Evolutionary conservation across 139 green algal genomes (phyloP).

Genomic region (Bryopsis sp.): DNA sequence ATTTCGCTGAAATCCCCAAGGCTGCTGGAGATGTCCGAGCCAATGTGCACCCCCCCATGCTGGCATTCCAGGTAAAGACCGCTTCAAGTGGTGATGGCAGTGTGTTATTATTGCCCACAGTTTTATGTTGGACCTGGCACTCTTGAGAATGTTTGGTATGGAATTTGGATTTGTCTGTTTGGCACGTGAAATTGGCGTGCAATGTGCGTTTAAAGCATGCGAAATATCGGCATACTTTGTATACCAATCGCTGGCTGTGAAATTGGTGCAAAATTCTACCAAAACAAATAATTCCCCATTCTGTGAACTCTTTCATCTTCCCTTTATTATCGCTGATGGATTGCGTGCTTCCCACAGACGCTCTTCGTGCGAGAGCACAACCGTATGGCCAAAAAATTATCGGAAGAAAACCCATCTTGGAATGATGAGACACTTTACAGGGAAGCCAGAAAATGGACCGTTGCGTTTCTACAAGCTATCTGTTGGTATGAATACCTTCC

Average conservation of each 20-base stretch:
- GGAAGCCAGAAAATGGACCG: constrained; percentile 29
- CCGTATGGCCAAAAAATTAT: constrained; percentile 19
- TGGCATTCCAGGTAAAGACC: constrained; percentile 15
- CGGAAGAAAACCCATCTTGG: constrained; percentile 6
- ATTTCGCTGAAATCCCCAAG: neutral
- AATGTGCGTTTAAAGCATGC: too few relatives aligned
- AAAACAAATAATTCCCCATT: too few relatives aligned
- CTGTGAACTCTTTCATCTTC: too few relatives aligned
- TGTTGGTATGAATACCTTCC: constrained; percentile 32
- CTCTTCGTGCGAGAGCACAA: constrained; percentile 34
- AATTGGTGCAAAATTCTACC: too few relatives aligned
- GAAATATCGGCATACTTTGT: too few relatives aligned
- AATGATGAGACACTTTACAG: constrained; percentile 27
- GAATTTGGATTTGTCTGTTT: too few relatives aligned
- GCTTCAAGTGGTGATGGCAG: too few relatives aligned
- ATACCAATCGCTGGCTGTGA: too few relatives aligned
- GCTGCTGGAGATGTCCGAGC: constrained; percentile 22
- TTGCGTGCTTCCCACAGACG: constrained; percentile 15
- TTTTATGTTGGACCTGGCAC: too few relatives aligned
- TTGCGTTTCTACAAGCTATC: constrained; percentile 22
- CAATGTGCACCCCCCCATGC: constrained; percentile 30
- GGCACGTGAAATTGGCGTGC: too few relatives aligned
- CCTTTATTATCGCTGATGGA: neutral
- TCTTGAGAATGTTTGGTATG: too few relatives aligned
- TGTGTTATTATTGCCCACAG: too few relatives aligned